These are phyloP conservation scores for Ophiocordyceps camponoti-leonardi DNA, from an alignment of 2,329 filamentous ascomycete genomes.

Conservation along the genomic window DNA sequence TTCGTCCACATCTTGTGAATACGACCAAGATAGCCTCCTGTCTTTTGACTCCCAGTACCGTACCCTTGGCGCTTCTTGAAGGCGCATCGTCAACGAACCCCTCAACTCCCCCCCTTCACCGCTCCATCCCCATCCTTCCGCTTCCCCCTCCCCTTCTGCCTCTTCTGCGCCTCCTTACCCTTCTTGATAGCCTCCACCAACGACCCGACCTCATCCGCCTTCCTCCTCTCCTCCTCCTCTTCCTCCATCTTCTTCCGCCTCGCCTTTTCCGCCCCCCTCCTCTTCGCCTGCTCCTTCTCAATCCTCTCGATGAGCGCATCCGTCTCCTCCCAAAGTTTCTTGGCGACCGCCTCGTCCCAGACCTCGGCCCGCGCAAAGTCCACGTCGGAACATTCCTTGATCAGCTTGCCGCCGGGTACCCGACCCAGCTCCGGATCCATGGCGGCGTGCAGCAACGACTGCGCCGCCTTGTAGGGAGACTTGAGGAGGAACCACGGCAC, in stretches of 20 bases:
- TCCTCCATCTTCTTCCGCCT: slow-evolving; percentile 15
- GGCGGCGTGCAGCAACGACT: slow-evolving; percentile 68
- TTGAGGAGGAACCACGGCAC: slow-evolving; percentile 82
- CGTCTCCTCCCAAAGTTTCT: slow-evolving; percentile 79
- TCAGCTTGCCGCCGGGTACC: slow-evolving; percentile 47
- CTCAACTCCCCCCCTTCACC: not conserved
- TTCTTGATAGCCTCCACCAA: slow-evolving; percentile 27
- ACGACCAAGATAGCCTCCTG: too few species aligned
- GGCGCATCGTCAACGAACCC: too few species aligned
- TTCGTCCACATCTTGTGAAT: too few species aligned
- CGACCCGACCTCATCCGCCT: slow-evolving; percentile 14
- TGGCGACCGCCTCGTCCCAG: slow-evolving; percentile 60
- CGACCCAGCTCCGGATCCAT: slow-evolving; percentile 63
- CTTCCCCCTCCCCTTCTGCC: not conserved
- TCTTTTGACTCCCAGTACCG: too few species aligned
- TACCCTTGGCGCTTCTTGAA: too few species aligned
- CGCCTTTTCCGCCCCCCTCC: slow-evolving; percentile 24
- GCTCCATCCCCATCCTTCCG: not conserved
- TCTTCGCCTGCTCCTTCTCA: slow-evolving; percentile 60
- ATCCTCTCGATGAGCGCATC: slow-evolving; percentile 67
- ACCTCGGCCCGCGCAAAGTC: slow-evolving; percentile 58
- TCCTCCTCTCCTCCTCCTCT: slow-evolving; percentile 16
- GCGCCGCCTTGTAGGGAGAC: slow-evolving; percentile 64
- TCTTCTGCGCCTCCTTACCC: slow-evolving; percentile 15
- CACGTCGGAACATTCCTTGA: slow-evolving; percentile 80